phyloP scores from a whole-genome alignment of 345 rosid species.

The Turnera subulata region DNA sequence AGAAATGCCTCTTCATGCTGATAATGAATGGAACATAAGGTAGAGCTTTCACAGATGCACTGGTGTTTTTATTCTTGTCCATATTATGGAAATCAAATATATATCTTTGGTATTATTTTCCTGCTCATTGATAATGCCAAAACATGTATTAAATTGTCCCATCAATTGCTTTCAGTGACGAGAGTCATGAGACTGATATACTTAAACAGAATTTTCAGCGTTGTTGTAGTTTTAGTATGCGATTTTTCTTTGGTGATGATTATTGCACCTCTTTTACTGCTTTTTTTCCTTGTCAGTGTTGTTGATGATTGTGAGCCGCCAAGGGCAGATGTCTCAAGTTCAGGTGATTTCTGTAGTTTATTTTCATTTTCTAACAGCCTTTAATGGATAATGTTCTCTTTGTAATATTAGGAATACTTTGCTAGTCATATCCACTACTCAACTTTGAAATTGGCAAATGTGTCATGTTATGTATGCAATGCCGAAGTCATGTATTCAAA shows the following conservation, averaged over 20 bases:
- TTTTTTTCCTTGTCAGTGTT: conserved; percentile 37
- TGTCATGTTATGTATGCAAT: too few species aligned
- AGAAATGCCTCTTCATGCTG: conserved; percentile 68
- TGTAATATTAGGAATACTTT: conserved; percentile 2
- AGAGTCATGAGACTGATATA: background rate
- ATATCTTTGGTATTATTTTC: background rate
- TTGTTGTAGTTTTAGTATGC: background rate
- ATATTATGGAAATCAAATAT: background rate
- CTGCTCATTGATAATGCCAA: background rate
- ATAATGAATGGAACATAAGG: conserved; percentile 98
- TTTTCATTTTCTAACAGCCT: too few species aligned
- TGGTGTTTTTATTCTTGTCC: background rate
- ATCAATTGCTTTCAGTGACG: background rate
- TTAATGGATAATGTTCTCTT: too few species aligned
- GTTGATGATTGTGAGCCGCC: conserved; percentile 53
- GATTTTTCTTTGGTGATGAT: background rate
- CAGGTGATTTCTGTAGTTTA: conserved; percentile 50
- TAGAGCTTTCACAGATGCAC: conserved; percentile 14
- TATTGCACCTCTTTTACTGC: conserved; percentile 2
- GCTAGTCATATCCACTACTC: background rate
- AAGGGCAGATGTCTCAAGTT: conserved; percentile 38
- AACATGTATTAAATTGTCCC: background rate
- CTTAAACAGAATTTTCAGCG: background rate
- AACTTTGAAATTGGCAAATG: too few species aligned
- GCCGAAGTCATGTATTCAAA: too few species aligned